Base-by-base conservation (phyloP, 202 grass and related monocot species). In the Digitaria exilis region DNA sequence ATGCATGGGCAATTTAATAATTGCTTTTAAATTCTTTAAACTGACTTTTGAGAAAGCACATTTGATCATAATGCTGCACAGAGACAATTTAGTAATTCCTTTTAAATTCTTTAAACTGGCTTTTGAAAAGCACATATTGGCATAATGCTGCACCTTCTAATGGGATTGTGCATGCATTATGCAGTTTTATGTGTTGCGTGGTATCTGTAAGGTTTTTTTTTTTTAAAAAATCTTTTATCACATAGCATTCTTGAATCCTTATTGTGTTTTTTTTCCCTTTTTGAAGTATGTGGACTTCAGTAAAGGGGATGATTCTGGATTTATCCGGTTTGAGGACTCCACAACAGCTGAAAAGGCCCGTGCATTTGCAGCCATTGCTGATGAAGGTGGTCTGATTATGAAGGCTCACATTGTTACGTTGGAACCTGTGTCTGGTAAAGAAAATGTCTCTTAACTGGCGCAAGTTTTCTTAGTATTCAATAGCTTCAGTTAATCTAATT, bases 231-330 rank as follows among this genome's bases (percentile, higher is more conserved):
- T 62, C 78, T 41, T 65, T 72, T 37, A 13, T 46, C 9, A 72
- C 24, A 73, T 19, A 77, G 2, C 32, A 50, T 64, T 43, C 25
- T 72, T 68, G 61, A 87, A 59, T 26, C 11, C 13, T 82, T 61
- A n/a, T 79, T 56, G 15, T 26, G 13, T 13, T 50, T 50, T 51
- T n/a, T 87, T 13, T 22, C 24, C 24, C 59, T 60, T 69, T 11
- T 34, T 93, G 77, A 86, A 99, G 96, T 99, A 76, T 19, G 82
- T 99, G 71, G 96, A 99, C 74, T 99, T 88, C 69, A 91, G 88
- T 58, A 96, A 87, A 77, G 96, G 96, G 21, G 90, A 96, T 50
- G 87, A 89, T 65, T 87, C 89, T 30, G 96, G 96, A 60, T 96
- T 88, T 75, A 91, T 99, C 71, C 86, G 93, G 29, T 99, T 93